Conservation (phyloP, 371 early-diverging fungal genomes). For the Circinella umbellata region DNA sequence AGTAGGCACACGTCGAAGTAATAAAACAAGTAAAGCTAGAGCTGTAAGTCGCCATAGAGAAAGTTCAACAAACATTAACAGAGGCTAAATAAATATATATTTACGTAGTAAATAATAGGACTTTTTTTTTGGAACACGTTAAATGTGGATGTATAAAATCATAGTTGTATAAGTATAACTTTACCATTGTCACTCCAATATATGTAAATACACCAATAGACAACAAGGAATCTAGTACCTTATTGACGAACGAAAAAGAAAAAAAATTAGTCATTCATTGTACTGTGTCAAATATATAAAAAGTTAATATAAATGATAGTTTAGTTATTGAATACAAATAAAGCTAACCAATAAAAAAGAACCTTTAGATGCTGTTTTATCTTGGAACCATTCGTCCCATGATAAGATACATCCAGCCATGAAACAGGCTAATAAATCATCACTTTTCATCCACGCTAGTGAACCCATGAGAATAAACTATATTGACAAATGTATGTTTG, state of each 20-base stretch:
- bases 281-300: background rate
- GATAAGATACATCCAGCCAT: constrained; percentile 89
- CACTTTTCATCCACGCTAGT: constrained; percentile 78
- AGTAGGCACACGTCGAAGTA: constrained; percentile 83
- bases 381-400: constrained; percentile 90
- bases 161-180: background rate
- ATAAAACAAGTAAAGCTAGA: constrained; percentile 71
- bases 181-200: constrained; percentile 82
- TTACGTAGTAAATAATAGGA: too few species aligned
- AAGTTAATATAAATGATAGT: background rate
- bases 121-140: too few species aligned
- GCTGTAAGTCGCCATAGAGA: constrained; percentile 71
- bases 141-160: background rate
- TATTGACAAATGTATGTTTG: background rate
- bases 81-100: constrained; percentile 59
- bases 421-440: constrained; percentile 92
- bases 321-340: background rate
- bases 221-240: constrained; percentile 81
- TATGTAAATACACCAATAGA: constrained; percentile 91
- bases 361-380: constrained; percentile 73
- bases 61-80: constrained; percentile 50
- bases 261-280: background rate
- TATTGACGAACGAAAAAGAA: background rate
- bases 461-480: constrained; percentile 79
- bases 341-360: constrained; percentile 74